A percentile compares a stretch with the other conserved stretches of the same genome.
Evolutionary conservation across 2,329 filamentous ascomycete genomes (phyloP).

Genomic region (Hansfordia pulvinata): DNA sequence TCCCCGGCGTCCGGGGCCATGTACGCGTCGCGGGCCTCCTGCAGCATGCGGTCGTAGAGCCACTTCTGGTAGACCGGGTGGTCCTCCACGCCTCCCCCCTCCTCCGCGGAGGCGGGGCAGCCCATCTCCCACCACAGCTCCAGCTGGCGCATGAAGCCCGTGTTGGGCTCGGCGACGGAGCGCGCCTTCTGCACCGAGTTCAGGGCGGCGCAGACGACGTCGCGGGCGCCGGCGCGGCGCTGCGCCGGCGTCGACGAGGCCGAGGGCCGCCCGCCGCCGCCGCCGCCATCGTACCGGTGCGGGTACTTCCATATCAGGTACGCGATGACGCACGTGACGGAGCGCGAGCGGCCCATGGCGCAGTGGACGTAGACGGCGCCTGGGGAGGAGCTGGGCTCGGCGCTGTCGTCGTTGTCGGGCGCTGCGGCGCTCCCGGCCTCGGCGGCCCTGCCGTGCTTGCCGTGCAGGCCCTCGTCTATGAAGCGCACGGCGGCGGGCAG

Average conservation of each 20-base stretch:
- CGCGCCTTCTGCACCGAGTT: constrained; percentile 55
- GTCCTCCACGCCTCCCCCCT: constrained; percentile 38
- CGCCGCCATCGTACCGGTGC: constrained; percentile 29
- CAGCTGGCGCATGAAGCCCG: constrained; percentile 83
- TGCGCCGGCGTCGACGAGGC: constrained; percentile 22
- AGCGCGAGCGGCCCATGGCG: constrained; percentile 93
- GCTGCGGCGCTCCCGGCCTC: constrained; percentile 42
- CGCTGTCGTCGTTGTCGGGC: constrained; percentile 32
- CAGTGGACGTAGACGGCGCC: constrained; percentile 51
- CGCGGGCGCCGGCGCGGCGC: constrained; percentile 24
- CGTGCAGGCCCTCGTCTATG: constrained; percentile 59
- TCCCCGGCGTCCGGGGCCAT: constrained; percentile 64
- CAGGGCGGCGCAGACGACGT: constrained; percentile 49
- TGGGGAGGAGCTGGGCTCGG: constrained; percentile 4
- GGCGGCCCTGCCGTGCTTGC: constrained; percentile 38
- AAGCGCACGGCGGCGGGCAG: constrained; percentile 69
- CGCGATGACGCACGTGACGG: constrained; percentile 69
- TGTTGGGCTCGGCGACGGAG: constrained; percentile 75
- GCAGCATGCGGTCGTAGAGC: constrained; percentile 40
- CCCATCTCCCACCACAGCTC: constrained; percentile 80
- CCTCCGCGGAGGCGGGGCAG: constrained; percentile 51
- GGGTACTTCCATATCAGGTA: constrained; percentile 65
- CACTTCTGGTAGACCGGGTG: constrained; percentile 70
- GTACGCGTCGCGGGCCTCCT: constrained; percentile 51
- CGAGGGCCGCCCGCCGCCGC: constrained; percentile 24